Evolutionary conservation across 352 stramenopile genomes (phyloP).

Genomic region (Achlya hypogyna): DNA sequence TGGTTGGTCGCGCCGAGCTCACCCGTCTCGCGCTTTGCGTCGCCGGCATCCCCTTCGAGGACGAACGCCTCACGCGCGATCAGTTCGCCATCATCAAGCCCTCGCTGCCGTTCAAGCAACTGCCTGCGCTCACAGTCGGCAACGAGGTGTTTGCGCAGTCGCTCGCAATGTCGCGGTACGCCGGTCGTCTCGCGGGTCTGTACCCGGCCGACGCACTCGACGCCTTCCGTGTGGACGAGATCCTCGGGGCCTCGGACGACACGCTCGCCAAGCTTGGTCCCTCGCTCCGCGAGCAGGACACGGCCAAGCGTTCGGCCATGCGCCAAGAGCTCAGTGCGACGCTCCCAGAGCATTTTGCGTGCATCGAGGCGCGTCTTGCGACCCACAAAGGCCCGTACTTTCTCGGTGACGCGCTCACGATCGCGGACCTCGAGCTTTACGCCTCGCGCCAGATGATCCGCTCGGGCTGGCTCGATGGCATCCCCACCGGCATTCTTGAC

Average conservation of each 20-base stretch:
- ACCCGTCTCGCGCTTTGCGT: constrained; percentile 28
- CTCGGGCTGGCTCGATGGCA: not conserved
- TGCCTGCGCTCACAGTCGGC: constrained; percentile 43
- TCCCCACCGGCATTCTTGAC: constrained; percentile 1
- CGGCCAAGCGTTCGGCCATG: constrained; percentile 8
- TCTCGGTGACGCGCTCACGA: constrained; percentile 3
- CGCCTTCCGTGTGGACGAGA: constrained; percentile 34
- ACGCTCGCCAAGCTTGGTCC: constrained; percentile 19
- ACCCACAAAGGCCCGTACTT: constrained; percentile 1
- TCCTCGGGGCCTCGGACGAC: constrained; percentile 31
- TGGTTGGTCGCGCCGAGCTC: constrained; percentile 28
- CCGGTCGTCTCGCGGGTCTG: constrained; percentile 34
- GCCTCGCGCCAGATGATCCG: not conserved
- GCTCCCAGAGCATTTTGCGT: constrained; percentile 4
- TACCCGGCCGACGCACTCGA: constrained; percentile 33
- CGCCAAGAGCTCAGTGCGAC: not conserved
- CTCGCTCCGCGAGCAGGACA: constrained; percentile 14
- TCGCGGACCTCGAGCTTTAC: constrained; percentile 13
- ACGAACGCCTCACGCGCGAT: constrained; percentile 27
- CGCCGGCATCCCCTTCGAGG: constrained; percentile 32
- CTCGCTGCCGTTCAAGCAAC: constrained; percentile 29
- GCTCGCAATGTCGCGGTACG: constrained; percentile 52
- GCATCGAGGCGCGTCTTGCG: constrained; percentile 2
- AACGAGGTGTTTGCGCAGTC: constrained; percentile 34
- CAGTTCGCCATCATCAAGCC: constrained; percentile 28